phyloP scores from a whole-genome alignment of 1,139 yeast species.

The Kurtzmaniella quercitrusa region DNA sequence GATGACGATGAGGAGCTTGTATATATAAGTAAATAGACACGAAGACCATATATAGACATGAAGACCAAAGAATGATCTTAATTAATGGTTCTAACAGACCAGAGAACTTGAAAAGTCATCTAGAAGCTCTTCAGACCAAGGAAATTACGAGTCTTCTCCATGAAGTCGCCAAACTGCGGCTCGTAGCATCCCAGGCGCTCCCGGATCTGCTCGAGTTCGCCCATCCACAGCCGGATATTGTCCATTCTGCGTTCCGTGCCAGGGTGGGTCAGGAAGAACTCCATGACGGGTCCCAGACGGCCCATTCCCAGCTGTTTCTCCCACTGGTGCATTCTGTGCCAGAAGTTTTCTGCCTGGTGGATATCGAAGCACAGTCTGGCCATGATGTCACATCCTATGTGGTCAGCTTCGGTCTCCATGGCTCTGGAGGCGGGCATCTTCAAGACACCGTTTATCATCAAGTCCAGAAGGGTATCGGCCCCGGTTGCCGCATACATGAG shows the following conservation, averaged over 20 bases:
- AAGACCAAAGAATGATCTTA: neutral
- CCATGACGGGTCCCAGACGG: conserved; percentile 37
- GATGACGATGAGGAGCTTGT: conserved; percentile 6
- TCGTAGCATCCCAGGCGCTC: conserved; percentile 30
- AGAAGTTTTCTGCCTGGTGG: conserved; percentile 62
- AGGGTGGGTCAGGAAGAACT: conserved; percentile 88
- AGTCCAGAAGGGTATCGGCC: conserved; percentile 39
- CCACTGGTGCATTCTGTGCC: conserved; percentile 74
- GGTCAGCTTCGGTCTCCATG: conserved; percentile 96
- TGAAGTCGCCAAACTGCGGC: conserved; percentile 19
- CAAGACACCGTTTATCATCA: conserved; percentile 56
- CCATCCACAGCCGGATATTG: conserved; percentile 70
- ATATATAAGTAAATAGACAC: neutral
- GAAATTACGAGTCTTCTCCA: conserved; percentile 15
- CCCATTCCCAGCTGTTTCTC: conserved; percentile 32
- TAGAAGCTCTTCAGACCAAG: conserved; percentile 14
- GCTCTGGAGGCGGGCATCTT: conserved; percentile 83
- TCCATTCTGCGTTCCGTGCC: conserved; percentile 67
- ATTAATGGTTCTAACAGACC: too few species aligned
- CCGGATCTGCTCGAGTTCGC: conserved; percentile 50
- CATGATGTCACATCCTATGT: conserved; percentile 89
- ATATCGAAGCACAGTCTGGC: conserved; percentile 85
- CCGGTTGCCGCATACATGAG: conserved; percentile 51
- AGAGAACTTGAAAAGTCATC: too few species aligned
- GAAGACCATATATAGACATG: conserved; percentile 1